Evolutionary conservation across 106 monocot genomes (phyloP).

Genomic region (Apostasia ramifera): DNA sequence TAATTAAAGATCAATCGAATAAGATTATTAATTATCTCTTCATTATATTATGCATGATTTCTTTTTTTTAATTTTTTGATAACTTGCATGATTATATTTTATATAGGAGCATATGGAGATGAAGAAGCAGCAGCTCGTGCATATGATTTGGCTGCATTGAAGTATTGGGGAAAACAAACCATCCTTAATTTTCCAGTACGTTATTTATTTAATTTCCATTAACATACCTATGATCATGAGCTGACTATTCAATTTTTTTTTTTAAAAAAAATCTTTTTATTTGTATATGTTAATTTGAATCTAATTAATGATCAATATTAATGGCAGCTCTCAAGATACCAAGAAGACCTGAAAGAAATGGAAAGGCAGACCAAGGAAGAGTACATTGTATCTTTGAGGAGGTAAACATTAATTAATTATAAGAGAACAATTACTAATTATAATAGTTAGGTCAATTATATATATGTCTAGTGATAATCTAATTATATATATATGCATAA

Average conservation of each 20-base stretch:
- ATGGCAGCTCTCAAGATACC: conserved; percentile 36
- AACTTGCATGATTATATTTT: background rate
- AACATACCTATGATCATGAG: too few species aligned
- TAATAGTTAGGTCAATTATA: too few species aligned
- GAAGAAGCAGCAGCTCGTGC: conserved; percentile 79
- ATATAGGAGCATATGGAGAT: conserved; percentile 73
- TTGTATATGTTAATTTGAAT: background rate
- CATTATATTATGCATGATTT: background rate
- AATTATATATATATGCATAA: background rate
- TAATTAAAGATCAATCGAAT: background rate
- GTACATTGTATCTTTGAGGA: conserved; percentile 52
- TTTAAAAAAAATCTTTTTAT: background rate
- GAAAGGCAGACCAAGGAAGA: conserved; percentile 62
- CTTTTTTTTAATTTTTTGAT: background rate
- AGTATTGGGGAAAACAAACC: conserved; percentile 81
- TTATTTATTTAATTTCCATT: conserved; percentile 4
- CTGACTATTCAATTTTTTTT: background rate
- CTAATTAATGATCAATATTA: background rate
- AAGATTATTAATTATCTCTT: background rate
- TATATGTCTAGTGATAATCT: background rate
- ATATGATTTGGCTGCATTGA: conserved; percentile 78
- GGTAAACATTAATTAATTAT: conserved; percentile 21
- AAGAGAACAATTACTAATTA: background rate
- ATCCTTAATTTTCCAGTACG: conserved; percentile 71
- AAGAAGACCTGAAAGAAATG: conserved; percentile 70